Base-by-base conservation (phyloP, 768 basidiomycete species). In the Mycena venus region DNA sequence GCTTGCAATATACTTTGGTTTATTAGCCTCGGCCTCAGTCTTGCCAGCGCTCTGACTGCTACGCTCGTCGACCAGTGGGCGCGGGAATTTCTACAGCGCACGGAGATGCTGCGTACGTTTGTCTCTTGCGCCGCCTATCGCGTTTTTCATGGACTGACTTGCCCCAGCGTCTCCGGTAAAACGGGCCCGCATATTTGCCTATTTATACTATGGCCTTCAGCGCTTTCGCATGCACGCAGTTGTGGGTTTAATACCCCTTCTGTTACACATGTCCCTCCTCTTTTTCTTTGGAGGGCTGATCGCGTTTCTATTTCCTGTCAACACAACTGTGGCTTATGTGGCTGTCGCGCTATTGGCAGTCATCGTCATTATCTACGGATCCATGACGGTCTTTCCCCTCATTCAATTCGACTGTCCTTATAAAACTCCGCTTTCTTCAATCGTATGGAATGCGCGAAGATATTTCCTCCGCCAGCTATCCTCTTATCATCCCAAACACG, bases 1-100 rank as follows among this genome's bases (percentile, higher is more conserved):
- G 31, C 58, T 17, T 77, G 75, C 47, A 77, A 77, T 29, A 68
- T 71, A 25, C 65, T 74, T n/a, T 77, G 75, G 75, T 77, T 77
- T 47, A 61, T 77, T 36, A 73, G 72, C 49, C 69, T 77, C 21
- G 75, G 75, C 21, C 69, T 77, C 44, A 77, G 75, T 65, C 69
- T 77, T 10, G 38, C 72, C 27, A 67, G 72, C 23, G 75, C 75
- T 17, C 60, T 77, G 36, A 73, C 61, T 15, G 75, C 75, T 10
- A 77, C 75, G 3, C 36, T 77, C 23, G 75, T 77, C 19, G 75
- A 77, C 1, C 64, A 73, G 11, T 77, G 72, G 72, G 72, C 75
- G 4, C 68, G 75, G 4, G 68, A 71, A 1, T 77, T 77, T 47
- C 36, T 73, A 0, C 59, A 71, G 17, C 23, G 53, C 11, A 72